A percentile compares a stretch with the other conserved stretches of the same genome.
Evolutionary conservation across 306 rosid species (phyloP).

Genomic region (Cajanus cajan): DNA sequence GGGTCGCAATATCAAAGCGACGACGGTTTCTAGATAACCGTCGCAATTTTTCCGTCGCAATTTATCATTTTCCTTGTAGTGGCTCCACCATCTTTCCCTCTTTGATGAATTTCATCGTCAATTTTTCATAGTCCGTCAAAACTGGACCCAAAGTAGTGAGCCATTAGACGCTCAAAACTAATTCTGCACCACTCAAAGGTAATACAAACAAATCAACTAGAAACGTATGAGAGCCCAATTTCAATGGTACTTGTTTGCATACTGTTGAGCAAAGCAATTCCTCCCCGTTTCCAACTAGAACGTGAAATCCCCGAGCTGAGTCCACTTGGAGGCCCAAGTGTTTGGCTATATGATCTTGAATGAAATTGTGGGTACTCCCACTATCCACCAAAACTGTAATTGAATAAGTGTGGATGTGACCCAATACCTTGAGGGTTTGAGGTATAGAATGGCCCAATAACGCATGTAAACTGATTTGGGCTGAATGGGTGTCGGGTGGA

Average conservation of each 20-base stretch:
- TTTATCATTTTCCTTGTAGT: no score
- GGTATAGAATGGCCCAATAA: neutral
- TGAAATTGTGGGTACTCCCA: no score
- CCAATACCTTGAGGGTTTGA: neutral
- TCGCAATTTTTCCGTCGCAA: no score
- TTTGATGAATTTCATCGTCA: neutral
- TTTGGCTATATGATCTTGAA: neutral
- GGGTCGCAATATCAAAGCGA: no score
- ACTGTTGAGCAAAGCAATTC: neutral
- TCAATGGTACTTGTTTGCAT: neutral
- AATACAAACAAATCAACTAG: neutral
- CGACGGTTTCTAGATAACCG: no score
- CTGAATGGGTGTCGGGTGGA: no score
- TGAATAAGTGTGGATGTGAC: neutral
- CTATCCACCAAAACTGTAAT: no score
- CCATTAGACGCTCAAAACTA: neutral
- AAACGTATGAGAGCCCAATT: neutral
- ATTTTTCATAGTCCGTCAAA: neutral
- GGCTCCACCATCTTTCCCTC: neutral
- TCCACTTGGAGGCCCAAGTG: neutral
- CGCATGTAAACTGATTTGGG: neutral
- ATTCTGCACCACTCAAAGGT: neutral
- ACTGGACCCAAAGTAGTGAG: neutral
- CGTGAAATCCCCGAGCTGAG: neutral
- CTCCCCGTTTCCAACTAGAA: neutral